A percentile compares a stretch with the other conserved stretches of the same genome.
phyloP scores from a whole-genome alignment of 208 protist species.

The Trypanosoma avium region DNA sequence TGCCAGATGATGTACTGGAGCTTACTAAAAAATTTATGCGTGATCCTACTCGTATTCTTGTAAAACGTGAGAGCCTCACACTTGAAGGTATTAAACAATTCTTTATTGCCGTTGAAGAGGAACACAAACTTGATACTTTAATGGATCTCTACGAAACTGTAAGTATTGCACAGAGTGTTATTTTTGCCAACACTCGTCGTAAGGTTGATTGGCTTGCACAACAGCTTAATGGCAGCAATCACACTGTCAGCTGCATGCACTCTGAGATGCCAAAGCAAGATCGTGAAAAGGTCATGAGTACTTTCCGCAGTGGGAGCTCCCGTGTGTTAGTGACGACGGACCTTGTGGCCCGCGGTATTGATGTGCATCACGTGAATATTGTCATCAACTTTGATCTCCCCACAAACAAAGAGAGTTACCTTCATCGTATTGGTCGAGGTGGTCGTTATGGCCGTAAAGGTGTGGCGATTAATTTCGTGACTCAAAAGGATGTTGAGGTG shows the following conservation, averaged over 20 bases:
- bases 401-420: constrained; percentile 99
- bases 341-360: constrained; percentile 99
- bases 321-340: constrained; percentile 99
- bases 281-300: constrained; percentile 98
- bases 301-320: constrained; percentile 95
- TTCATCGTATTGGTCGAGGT: constrained; percentile 99
- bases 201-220: constrained; percentile 98
- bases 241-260: constrained; percentile 97
- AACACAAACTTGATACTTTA: constrained; percentile 99
- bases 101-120: constrained; percentile 96
- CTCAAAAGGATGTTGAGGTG: constrained; percentile 94
- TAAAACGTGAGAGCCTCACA: constrained; percentile 99
- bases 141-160: constrained; percentile 94
- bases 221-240: constrained; percentile 88
- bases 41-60: constrained; percentile 98
- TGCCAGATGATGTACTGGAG: constrained; percentile 98
- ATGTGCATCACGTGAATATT: constrained; percentile 99
- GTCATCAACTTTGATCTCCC: constrained; percentile 99
- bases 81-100: constrained; percentile 99
- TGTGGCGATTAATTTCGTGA: constrained; percentile 99
- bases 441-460: constrained; percentile 99
- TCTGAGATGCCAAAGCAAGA: constrained; percentile 98
- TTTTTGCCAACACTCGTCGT: constrained; percentile 99
- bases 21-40: constrained; percentile 99
- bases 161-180: constrained; percentile 95